Evolutionary conservation across 1,284 basidiomycete species (phyloP), one percentile per base, ranked within the genome.

Genomic region (Cronartium quercuum): DNA sequence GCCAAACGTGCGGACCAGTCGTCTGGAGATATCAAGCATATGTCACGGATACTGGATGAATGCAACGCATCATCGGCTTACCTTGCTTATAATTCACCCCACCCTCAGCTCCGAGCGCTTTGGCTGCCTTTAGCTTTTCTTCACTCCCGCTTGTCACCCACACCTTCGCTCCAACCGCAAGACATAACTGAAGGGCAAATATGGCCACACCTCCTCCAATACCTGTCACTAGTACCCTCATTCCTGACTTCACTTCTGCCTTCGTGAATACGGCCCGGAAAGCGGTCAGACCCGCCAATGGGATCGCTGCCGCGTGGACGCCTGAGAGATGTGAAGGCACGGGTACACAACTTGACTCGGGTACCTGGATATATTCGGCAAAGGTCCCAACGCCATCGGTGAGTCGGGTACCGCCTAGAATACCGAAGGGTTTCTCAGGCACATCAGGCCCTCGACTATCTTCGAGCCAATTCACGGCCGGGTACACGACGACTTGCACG

Each of bases 241-340:
- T 55, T 12, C 37, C 40, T 21, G 60, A 37, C 7, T 41, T n/a
- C 15, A 71, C 61, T 24, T 57, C 42, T 13, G 2, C 69, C 29
- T 71, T 71, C 3, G 29, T 57, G 61, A 71, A 51, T 6, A 71
- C 61, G 12, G 44, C 61, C 21, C 69, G 29, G 18, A 21, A 71
- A n/a, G 69, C 69, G 9, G 69, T 71, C 9, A 71, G 47, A 47
- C 69, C 69, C 12, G 69, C 69, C 12, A 71, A 38, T n/a, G 69
- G 69, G 2, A 71, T 38, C 2, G 42, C 34, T 4, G 69, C 40
- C 29, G 69, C 61, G 51, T 42, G 44, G 12, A 24, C 4, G 6
- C 12, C 12, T 18, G 44, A 13, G 2, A 71, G 13, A 55, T 64
- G 61, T n/a, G 15, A 5, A 3, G 69, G 69, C 2, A 47, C 35